These are phyloP conservation scores for Calophaca sinica DNA, from an alignment of 306 rosid genomes.

Conservation along the genomic window DNA sequence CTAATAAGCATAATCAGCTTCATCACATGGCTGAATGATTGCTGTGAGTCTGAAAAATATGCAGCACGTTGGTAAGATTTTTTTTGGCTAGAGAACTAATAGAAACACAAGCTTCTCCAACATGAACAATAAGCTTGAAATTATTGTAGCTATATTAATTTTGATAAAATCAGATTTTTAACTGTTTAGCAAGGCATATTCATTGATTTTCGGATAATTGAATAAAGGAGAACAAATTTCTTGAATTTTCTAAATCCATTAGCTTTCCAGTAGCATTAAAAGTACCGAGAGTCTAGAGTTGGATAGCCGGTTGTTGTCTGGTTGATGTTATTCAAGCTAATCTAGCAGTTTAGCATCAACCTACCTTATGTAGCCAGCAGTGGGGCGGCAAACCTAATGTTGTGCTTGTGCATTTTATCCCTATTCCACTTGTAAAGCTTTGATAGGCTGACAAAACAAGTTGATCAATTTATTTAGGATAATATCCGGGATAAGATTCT, in stretches of 20 bases:
- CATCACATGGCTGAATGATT: constrained; percentile 88
- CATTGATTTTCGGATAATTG: background rate
- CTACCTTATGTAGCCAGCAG: constrained; percentile 12
- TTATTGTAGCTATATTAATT: constrained; percentile 6
- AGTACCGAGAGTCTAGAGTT: background rate
- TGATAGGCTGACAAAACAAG: constrained; percentile 21
- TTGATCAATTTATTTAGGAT: constrained; percentile 38
- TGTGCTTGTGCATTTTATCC: constrained; percentile 21
- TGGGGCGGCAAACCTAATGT: constrained; percentile 6
- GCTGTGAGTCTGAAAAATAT: constrained; percentile 67
- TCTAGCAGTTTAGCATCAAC: constrained; percentile 34
- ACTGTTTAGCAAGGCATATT: constrained; percentile 3
- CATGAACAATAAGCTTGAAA: constrained; percentile 32
- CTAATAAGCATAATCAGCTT: constrained; percentile 90
- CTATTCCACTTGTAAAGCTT: constrained; percentile 25
- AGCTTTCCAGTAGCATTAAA: background rate
- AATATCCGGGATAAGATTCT: constrained; percentile 20
- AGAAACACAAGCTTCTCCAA: constrained; percentile 28
- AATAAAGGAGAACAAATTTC: constrained; percentile 10
- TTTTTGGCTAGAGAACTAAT: constrained; percentile 30
- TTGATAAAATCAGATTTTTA: background rate
- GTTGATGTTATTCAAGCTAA: constrained; percentile 28
- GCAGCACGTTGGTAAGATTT: constrained; percentile 86
- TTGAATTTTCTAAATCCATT: constrained; percentile 13
- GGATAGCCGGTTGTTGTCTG: constrained; percentile 22